phyloP scores from a whole-genome alignment of 2,329 filamentous ascomycete species.

The Lasiodiplodia gonubiensis region DNA sequence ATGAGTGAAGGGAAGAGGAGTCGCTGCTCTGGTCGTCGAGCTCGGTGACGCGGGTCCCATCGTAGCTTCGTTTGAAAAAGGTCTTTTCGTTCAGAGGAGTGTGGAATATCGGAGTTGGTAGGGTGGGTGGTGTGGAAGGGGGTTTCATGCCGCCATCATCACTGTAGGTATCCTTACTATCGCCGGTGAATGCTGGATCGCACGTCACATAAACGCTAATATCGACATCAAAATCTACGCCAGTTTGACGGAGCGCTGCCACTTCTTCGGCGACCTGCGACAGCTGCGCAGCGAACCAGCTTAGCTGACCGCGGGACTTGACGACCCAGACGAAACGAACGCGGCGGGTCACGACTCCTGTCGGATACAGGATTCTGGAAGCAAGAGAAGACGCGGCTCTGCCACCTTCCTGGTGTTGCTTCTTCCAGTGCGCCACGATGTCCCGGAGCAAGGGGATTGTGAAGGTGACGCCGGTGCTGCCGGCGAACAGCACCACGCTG shows the following conservation, averaged over 20 bases:
- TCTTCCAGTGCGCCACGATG: constrained; percentile 56
- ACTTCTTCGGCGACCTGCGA: constrained; percentile 53
- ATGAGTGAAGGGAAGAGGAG: constrained; percentile 24
- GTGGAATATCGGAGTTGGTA: not conserved
- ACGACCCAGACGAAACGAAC: constrained; percentile 65
- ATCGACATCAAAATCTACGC: constrained; percentile 53
- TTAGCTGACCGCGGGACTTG: constrained; percentile 58
- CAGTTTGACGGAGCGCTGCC: constrained; percentile 43
- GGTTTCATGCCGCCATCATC: constrained; percentile 11
- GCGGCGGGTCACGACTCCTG: constrained; percentile 52
- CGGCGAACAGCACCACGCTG: constrained; percentile 64
- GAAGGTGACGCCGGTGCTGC: constrained; percentile 66
- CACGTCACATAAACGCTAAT: constrained; percentile 63
- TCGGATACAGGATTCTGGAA: constrained; percentile 8
- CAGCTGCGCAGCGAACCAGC: constrained; percentile 61
- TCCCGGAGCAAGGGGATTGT: constrained; percentile 62
- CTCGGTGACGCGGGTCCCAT: constrained; percentile 39
- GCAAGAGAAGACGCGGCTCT: not conserved
- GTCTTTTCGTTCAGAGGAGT: constrained; percentile 28
- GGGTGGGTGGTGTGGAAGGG: not conserved
- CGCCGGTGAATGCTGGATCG: constrained; percentile 54
- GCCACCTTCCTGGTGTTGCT: constrained; percentile 28
- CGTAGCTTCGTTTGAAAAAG: constrained; percentile 28
- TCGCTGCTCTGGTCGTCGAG: constrained; percentile 29
- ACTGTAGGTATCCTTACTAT: constrained; percentile 41